phyloP scores from a whole-genome alignment of 164 flowering plant genomes.

The Aristolochia contorta region DNA sequence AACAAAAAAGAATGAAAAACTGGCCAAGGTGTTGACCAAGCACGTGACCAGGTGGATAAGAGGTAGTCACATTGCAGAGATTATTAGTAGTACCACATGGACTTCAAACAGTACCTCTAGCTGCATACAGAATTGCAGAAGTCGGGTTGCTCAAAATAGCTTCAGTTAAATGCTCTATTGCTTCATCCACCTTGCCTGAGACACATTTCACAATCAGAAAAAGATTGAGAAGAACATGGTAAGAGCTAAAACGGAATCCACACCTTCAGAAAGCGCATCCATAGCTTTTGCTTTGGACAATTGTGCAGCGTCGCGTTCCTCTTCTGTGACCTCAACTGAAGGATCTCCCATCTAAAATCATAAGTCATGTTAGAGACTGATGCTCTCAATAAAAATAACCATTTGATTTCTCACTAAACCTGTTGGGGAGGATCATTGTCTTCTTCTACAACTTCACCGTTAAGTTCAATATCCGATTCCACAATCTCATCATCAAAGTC shows the following conservation, averaged over 20 bases:
- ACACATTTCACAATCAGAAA: neutral
- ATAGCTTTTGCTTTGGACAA: slow-evolving; percentile 58
- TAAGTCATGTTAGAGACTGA: neutral
- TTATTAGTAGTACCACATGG: neutral
- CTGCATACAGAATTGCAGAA: slow-evolving; percentile 85
- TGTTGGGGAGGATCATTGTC: slow-evolving; percentile 85
- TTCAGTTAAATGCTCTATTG: slow-evolving; percentile 62
- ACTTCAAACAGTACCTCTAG: slow-evolving; percentile 46
- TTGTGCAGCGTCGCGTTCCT: slow-evolving; percentile 69
- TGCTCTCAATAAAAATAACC: no score
- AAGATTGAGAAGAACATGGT: neutral
- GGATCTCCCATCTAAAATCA: slow-evolving; percentile 76
- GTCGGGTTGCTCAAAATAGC: slow-evolving; percentile 71
- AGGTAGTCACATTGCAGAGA: no score
- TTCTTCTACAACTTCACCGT: slow-evolving; percentile 66
- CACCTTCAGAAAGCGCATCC: slow-evolving; percentile 88
- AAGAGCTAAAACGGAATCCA: slow-evolving; percentile 1
- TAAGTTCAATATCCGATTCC: slow-evolving; percentile 85
- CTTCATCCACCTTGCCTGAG: slow-evolving; percentile 71
- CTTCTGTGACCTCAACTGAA: slow-evolving; percentile 79
- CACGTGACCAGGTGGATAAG: no score
- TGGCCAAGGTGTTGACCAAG: no score
- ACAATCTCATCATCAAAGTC: slow-evolving; percentile 54
- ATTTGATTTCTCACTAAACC: slow-evolving; percentile 25
- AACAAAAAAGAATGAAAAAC: neutral